phyloP scores from a whole-genome alignment of 1,284 basidiomycete genomes.

The Tylopilus sp. region DNA sequence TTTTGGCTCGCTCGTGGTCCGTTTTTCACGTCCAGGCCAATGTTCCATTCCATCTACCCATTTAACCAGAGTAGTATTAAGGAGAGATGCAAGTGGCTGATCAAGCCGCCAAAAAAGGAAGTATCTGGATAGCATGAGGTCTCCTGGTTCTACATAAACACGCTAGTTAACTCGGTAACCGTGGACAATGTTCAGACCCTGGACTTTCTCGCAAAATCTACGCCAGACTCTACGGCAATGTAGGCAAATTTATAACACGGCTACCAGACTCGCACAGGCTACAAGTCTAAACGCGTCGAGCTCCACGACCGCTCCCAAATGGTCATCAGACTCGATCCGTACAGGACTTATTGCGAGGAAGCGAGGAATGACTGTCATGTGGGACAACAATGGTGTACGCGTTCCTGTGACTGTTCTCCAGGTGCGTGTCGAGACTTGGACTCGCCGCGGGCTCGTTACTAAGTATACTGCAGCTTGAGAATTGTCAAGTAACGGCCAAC shows the following conservation, averaged over 20 bases:
- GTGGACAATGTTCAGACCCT: slow-evolving; percentile 48
- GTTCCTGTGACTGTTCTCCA: slow-evolving; percentile 93
- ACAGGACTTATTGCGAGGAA: slow-evolving; percentile 96
- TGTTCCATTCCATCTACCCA: slow-evolving; percentile 58
- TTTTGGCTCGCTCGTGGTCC: slow-evolving; percentile 3
- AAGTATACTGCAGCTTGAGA: slow-evolving; percentile 55
- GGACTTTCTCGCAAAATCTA: slow-evolving; percentile 37
- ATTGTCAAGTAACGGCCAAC: slow-evolving; percentile 81
- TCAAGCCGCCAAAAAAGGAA: slow-evolving; percentile 21
- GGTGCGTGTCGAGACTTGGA: slow-evolving; percentile 44
- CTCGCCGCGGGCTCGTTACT: slow-evolving; percentile 1
- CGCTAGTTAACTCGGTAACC: no score
- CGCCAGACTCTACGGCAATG: slow-evolving; percentile 36
- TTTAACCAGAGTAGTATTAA: background rate
- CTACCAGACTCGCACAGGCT: slow-evolving; percentile 32
- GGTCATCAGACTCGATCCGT: slow-evolving; percentile 83
- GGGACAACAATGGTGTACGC: slow-evolving; percentile 84
- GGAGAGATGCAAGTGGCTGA: no score
- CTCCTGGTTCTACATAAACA: no score
- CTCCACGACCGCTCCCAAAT: slow-evolving; percentile 45
- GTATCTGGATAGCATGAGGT: no score
- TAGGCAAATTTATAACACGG: slow-evolving; percentile 40
- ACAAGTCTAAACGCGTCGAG: slow-evolving; percentile 28
- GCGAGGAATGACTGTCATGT: slow-evolving; percentile 92
- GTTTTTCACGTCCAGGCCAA: slow-evolving; percentile 54